phyloP scores from a whole-genome alignment of 352 stramenopile species.

The Phytophthora macrochlamydospora region DNA sequence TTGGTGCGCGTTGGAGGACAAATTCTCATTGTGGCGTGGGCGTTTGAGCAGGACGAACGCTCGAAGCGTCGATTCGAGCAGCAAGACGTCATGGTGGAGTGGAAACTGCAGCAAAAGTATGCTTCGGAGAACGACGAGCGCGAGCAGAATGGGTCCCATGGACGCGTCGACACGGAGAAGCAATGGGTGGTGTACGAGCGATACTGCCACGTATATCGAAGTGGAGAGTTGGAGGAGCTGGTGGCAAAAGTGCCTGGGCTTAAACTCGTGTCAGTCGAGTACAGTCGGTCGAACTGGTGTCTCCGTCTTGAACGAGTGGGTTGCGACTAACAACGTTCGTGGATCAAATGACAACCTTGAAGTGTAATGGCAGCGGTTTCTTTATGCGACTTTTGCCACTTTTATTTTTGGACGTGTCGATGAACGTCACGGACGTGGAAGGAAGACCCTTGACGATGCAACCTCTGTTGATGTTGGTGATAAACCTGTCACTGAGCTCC shows the following conservation, averaged over 20 bases:
- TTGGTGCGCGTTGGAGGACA: conserved; percentile 62
- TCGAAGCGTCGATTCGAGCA: conserved; percentile 80
- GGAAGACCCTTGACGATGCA: not conserved
- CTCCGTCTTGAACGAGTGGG: conserved; percentile 46
- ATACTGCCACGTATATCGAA: conserved; percentile 85
- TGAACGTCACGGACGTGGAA: not conserved
- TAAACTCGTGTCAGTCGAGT: conserved; percentile 60
- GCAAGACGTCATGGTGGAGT: conserved; percentile 87
- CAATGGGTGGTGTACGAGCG: conserved; percentile 81
- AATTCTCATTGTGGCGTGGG: conserved; percentile 78
- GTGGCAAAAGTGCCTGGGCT: conserved; percentile 62
- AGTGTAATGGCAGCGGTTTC: conserved; percentile 9
- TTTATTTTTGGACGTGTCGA: not conserved
- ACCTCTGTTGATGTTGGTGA: not conserved
- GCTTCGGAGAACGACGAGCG: conserved; percentile 19
- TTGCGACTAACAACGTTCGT: not conserved
- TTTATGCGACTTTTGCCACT: not conserved
- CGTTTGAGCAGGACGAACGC: conserved; percentile 79
- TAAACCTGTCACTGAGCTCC: not conserved
- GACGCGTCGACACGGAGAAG: conserved; percentile 48
- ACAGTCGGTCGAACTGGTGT: conserved; percentile 87
- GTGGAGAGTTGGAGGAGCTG: conserved; percentile 70
- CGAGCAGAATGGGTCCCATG: conserved; percentile 27
- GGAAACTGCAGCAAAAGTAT: conserved; percentile 89
- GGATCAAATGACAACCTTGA: no score